Conservation (phyloP, 2,329 filamentous ascomycete genomes). For the Aphanoascus verrucosus region DNA sequence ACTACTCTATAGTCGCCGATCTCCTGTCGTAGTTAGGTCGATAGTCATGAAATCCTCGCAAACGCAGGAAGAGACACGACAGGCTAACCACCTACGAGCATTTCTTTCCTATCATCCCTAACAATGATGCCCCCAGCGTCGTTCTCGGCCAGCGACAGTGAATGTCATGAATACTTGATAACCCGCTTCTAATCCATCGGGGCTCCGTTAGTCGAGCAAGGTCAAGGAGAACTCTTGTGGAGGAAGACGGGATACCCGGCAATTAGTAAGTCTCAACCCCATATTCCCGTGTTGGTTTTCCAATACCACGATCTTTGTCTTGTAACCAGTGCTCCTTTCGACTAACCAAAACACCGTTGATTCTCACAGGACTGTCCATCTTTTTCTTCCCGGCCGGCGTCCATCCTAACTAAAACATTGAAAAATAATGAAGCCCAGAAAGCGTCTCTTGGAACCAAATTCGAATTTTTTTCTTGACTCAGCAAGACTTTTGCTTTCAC, state of each 20-base stretch:
- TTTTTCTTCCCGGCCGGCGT: background rate
- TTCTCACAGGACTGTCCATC: background rate
- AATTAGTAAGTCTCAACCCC: slow-evolving; percentile 13
- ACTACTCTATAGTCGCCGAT: slow-evolving; percentile 18
- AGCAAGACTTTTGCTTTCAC: too few relatives aligned
- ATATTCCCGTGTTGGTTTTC: background rate
- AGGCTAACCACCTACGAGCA: background rate
- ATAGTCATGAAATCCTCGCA: background rate
- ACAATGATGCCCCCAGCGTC: background rate
- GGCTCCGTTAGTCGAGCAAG: background rate
- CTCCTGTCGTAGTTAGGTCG: slow-evolving; percentile 17
- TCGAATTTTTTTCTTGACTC: background rate
- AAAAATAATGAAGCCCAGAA: background rate
- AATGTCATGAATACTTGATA: background rate
- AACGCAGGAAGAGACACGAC: background rate
- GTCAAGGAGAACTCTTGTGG: slow-evolving; percentile 11
- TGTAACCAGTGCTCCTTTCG: background rate
- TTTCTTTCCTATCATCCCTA: background rate
- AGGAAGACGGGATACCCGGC: slow-evolving; percentile 17
- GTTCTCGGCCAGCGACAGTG: background rate
- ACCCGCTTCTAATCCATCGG: background rate
- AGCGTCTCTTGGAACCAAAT: background rate
- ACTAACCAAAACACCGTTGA: background rate
- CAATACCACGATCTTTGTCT: too few relatives aligned
- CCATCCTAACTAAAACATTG: background rate